Evolutionary conservation across 106 monocot species (phyloP).

Genomic region (Ottelia alismoides): DNA sequence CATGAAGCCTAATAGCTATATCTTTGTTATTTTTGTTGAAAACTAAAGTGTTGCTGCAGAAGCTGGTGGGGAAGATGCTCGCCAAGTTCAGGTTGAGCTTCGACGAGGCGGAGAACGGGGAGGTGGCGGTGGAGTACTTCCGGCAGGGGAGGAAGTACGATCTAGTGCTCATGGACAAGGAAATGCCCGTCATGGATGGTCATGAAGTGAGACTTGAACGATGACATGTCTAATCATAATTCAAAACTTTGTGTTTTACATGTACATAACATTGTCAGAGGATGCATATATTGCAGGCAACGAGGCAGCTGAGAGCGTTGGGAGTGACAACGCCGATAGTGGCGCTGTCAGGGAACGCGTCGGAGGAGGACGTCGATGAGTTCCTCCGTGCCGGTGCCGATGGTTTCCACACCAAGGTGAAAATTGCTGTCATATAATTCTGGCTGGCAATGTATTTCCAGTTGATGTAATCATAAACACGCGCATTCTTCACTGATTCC

Average conservation of each 20-base stretch:
- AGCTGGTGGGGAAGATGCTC: constrained; percentile 6
- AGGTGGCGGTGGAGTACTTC: constrained; percentile 16
- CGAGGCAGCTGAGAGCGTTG: constrained; percentile 13
- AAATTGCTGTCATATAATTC: too few relatives aligned
- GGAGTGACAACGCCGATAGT: constrained; percentile 14
- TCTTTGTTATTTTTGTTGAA: background rate
- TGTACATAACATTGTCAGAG: background rate
- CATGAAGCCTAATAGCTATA: too few relatives aligned
- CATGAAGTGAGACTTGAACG: constrained; percentile 7
- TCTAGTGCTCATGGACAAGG: constrained; percentile 25
- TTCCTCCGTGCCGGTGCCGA: constrained; percentile 18
- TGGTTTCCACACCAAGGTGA: constrained; percentile 14
- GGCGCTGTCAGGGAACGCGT: constrained; percentile 2
- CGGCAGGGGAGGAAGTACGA: constrained; percentile 7
- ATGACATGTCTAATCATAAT: too few relatives aligned
- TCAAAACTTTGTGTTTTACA: background rate
- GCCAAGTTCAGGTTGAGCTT: constrained; percentile 1
- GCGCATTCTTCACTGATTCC: too few relatives aligned
- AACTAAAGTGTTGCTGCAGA: background rate
- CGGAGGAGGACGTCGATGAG: background rate
- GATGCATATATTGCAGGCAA: constrained; percentile 6
- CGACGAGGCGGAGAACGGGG: constrained; percentile 18
- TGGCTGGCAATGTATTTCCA: too few relatives aligned
- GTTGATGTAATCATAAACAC: too few relatives aligned
- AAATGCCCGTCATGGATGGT: constrained; percentile 25